A percentile compares a stretch with the other conserved stretches of the same genome.
phyloP scores from a whole-genome alignment of 129 eudicot species.

The Flaveria trinervia region DNA sequence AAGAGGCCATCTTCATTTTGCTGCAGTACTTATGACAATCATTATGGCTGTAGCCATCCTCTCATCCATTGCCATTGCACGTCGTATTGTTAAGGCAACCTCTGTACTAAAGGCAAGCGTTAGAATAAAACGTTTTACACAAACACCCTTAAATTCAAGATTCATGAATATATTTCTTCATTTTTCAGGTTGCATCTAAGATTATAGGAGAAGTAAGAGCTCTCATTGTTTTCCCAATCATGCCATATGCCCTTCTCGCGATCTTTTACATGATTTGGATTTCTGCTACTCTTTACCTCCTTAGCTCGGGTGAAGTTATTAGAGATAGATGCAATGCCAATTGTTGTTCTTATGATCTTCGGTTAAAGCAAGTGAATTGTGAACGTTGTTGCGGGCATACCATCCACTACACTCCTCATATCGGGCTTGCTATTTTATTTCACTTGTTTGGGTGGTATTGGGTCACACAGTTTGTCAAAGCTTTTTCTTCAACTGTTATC shows the following conservation, averaged over 20 bases:
- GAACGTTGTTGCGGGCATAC: conserved; percentile 89
- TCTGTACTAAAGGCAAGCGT: conserved; percentile 85
- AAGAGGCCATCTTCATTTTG: conserved; percentile 73
- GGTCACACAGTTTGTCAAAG: conserved; percentile 83
- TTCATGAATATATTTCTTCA: neutral
- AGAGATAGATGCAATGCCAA: conserved; percentile 75
- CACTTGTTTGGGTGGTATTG: conserved; percentile 87
- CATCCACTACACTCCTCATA: conserved; percentile 75
- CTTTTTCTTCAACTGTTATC: conserved; percentile 84
- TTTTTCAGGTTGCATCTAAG: conserved; percentile 87
- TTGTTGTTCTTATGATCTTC: conserved; percentile 92
- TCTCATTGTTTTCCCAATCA: conserved; percentile 71
- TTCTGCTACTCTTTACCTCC: conserved; percentile 81
- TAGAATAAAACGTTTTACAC: neutral
- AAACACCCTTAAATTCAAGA: conserved; percentile 13
- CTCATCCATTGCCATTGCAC: conserved; percentile 78
- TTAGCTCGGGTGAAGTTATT: conserved; percentile 77
- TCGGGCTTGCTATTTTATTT: conserved; percentile 72
- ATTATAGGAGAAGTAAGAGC: conserved; percentile 98
- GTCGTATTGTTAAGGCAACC: conserved; percentile 84
- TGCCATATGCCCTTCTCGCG: conserved; percentile 71
- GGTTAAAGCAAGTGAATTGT: conserved; percentile 60
- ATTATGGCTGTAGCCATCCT: conserved; percentile 74
- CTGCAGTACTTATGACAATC: conserved; percentile 72
- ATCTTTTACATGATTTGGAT: conserved; percentile 90